Conservation (phyloP, 139 green algal species). For the Chlorella sp. region DNA sequence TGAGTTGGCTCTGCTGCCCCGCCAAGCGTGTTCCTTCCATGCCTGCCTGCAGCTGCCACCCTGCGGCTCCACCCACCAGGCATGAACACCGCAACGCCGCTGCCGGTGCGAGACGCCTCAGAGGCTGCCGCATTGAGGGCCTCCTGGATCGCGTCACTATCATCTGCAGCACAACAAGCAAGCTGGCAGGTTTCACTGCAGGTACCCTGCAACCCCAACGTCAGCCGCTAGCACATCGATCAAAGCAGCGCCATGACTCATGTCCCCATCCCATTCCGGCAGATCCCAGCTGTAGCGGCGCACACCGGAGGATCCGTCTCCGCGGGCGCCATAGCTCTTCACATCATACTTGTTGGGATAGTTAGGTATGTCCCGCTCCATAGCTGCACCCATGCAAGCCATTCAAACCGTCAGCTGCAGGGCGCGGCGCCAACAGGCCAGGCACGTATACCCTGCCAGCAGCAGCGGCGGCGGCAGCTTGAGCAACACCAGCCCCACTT, state of each 20-base stretch:
- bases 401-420: too few relatives aligned
- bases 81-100: slow-evolving; percentile 8
- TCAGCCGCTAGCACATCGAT: too few relatives aligned
- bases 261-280: too few relatives aligned
- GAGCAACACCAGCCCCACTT: background rate
- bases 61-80: background rate
- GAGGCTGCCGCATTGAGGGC: background rate
- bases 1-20: too few relatives aligned
- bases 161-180: background rate
- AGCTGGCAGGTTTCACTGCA: too few relatives aligned
- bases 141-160: background rate
- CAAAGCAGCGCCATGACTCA: too few relatives aligned
- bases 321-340: background rate
- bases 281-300: too few relatives aligned
- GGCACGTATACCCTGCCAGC: too few relatives aligned
- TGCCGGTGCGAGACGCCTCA: background rate
- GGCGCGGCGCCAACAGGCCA: too few relatives aligned
- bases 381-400: background rate
- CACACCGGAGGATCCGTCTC: background rate
- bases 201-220: too few relatives aligned
- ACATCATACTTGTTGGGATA: slow-evolving; percentile 13
- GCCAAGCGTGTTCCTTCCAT: too few relatives aligned
- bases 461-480: background rate
- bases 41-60: too few relatives aligned
- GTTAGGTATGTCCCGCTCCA: background rate